A percentile compares a stretch with the other conserved stretches of the same genome.
Evolutionary conservation across 495 filamentous ascomycete genomes (phyloP).

Genomic region (Penicillium ochrochloron): DNA sequence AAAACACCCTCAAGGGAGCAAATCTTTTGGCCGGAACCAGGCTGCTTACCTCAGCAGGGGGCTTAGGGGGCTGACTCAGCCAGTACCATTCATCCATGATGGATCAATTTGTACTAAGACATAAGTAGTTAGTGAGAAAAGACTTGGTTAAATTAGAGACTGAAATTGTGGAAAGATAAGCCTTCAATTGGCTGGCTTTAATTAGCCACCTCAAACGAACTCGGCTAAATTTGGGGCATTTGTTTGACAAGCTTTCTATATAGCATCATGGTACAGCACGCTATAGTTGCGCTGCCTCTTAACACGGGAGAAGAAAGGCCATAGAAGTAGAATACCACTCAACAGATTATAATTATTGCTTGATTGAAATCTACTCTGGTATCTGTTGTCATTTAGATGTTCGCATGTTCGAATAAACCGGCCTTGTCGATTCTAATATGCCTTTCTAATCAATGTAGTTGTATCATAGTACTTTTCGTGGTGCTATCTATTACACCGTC

Average conservation of each 20-base stretch:
- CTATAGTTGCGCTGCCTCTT: no score
- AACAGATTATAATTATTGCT: no score
- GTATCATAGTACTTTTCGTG: background rate
- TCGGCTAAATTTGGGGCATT: background rate
- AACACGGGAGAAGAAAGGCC: no score
- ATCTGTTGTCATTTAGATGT: no score
- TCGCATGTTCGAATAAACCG: no score
- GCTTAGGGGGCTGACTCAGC: constrained; percentile 24
- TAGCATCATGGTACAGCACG: no score
- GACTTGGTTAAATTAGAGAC: background rate
- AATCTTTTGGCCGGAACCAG: constrained; percentile 33
- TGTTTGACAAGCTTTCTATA: no score
- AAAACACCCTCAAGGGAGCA: constrained; percentile 19
- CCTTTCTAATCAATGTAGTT: background rate
- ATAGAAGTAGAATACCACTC: no score
- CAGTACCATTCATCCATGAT: no score
- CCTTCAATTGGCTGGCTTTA: background rate
- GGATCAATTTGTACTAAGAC: background rate
- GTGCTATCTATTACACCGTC: constrained; percentile 21
- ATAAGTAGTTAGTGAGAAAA: background rate
- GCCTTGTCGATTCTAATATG: background rate
- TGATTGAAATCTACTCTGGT: no score
- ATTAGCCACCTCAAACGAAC: background rate
- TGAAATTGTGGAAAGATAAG: background rate
- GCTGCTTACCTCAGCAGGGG: constrained; percentile 23